These are phyloP conservation scores for Colletotrichum magnum DNA, from an alignment of 2,329 filamentous ascomycete species.

Conservation along the genomic window DNA sequence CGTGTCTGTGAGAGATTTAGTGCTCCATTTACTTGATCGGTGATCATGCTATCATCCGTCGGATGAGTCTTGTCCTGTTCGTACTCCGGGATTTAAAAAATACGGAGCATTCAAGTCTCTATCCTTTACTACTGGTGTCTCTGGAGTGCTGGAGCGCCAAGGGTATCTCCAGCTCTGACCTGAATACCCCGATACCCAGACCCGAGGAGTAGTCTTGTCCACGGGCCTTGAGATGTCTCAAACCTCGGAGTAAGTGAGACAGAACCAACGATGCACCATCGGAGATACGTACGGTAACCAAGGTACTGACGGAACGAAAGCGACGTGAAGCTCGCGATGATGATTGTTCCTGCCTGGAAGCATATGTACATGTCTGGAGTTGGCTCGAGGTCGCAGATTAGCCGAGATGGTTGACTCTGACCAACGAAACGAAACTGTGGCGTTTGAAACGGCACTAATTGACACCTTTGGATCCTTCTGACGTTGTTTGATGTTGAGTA, in stretches of 20 bases:
- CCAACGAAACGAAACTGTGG: no score
- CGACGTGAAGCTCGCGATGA: no score
- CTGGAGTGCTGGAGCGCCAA: background rate
- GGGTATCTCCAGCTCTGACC: background rate
- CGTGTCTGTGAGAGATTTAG: slow-evolving; percentile 23
- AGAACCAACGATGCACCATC: background rate
- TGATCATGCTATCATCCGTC: background rate
- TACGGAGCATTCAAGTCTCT: background rate
- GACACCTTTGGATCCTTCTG: no score
- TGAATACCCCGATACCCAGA: background rate
- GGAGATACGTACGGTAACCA: background rate
- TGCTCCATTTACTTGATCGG: background rate
- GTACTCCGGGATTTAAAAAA: background rate
- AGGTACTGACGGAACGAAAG: background rate
- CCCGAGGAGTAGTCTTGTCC: background rate
- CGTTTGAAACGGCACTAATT: no score
- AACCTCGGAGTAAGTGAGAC: slow-evolving; percentile 17
- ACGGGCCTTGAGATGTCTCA: slow-evolving; percentile 1
- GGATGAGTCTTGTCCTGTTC: background rate
- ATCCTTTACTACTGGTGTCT: background rate
- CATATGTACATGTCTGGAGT: no score
- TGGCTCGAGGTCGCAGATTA: no score
- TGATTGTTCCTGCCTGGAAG: no score
- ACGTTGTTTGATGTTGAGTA: background rate
- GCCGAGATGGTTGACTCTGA: no score